Conservation (phyloP, 257 asterid genomes). For the Catharanthus roseus region DNA sequence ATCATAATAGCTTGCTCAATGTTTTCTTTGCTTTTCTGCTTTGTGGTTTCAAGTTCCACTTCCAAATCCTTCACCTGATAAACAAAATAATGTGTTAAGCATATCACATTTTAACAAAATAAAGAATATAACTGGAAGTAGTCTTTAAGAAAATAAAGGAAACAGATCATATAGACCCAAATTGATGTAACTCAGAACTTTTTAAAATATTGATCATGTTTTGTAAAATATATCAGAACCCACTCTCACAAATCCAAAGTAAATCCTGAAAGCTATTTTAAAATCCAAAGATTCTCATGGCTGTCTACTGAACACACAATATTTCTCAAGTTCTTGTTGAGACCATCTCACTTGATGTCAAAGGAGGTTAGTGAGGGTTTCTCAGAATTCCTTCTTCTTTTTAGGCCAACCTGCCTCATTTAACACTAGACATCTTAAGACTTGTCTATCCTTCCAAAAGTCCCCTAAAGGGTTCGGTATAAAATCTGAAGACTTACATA, state of each 20-base stretch:
- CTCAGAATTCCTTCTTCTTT: not conserved
- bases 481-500: not conserved
- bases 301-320: not conserved
- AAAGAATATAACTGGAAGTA: not conserved
- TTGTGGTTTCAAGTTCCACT: conserved; percentile 88
- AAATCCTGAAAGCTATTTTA: not conserved
- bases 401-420: not conserved
- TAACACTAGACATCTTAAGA: not conserved
- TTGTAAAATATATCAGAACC: not conserved
- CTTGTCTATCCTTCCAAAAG: not conserved
- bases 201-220: conserved; percentile 4
- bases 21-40: conserved; percentile 79
- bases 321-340: not conserved
- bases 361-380: too few relatives aligned
- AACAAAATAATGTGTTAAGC: not conserved
- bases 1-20: conserved; percentile 82
- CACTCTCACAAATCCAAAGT: not conserved
- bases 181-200: not conserved
- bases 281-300: not conserved
- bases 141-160: not conserved
- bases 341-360: not conserved
- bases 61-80: conserved; percentile 92
- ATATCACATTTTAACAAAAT: not conserved
- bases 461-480: not conserved
- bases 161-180: not conserved